Base-by-base conservation (phyloP, 78 protist genomes). In the Speleostelium caveatum region DNA sequence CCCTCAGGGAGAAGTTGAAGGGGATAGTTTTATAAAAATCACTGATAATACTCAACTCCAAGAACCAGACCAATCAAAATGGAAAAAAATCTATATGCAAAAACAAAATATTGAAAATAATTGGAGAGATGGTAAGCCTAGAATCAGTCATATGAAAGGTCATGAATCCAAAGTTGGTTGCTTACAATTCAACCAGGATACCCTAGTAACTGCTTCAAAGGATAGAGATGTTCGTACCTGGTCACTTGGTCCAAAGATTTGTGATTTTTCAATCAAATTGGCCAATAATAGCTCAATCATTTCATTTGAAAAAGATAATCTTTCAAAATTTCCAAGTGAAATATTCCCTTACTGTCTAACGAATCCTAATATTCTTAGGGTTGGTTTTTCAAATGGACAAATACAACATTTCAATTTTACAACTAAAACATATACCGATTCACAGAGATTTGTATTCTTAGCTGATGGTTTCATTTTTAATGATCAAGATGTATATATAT, bases 391-490 rank as follows among this genome's bases (percentile, higher is more conserved):
- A 7, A 80, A 80, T 68, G 89, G 89, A 1, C 36, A 51, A 0
- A 68, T 80, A 61, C 65, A 55, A 24, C 53, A 80, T 59, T 58
- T 33, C 36, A 58, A 80, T 42, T 19, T 80, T 0, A 33, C n/a
- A 0, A 51, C 55, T 0, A 51, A 58, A 30, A 30, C 24, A 16
- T 33, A 51, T 7, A 49, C 19, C 19, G 32, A 6, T 14, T 49
- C 62, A 2, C 69, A 68, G 24, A 56, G 89, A 39, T 68, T 55
- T 17, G 69, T 80, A 4, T 80, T 19, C 24, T 28, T 80, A 17
- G 75, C 89, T 0, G 69, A 80, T 68, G 89, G 89, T 24, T 80
- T 68, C 59, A 49, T 80, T 17, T 80, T 80, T 33, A 36, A 32
- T 19, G n/a, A 66, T 6, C 32, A 68, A 12, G 39, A 78, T 45